A percentile compares a stretch with the other conserved stretches of the same genome.
Evolutionary conservation across 169 alveolate species (phyloP).

Genomic region (Besnoitia besnoiti): DNA sequence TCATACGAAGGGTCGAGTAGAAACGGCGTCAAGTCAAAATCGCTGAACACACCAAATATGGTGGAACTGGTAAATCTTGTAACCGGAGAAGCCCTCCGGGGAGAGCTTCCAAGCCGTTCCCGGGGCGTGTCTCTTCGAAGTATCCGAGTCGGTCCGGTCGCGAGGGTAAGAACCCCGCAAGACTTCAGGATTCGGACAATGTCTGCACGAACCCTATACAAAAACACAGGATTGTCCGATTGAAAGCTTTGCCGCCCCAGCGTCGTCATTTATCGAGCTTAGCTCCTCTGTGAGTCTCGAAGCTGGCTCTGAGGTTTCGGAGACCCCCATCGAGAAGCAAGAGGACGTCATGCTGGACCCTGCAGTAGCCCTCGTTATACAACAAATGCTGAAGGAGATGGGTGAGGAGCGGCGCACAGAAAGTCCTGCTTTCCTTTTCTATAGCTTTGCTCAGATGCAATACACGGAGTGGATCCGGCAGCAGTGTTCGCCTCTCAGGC

Average conservation of each 20-base stretch:
- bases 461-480: conserved; percentile 75
- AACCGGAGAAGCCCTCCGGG: neutral
- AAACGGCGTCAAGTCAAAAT: conserved; percentile 77
- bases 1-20: conserved; percentile 84
- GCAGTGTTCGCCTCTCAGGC: conserved; percentile 71
- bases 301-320: neutral
- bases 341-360: conserved; percentile 44
- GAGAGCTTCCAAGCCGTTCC: conserved; percentile 44
- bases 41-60: conserved; percentile 55
- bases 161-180: conserved; percentile 62
- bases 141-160: conserved; percentile 73
- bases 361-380: conserved; percentile 5
- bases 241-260: conserved; percentile 28
- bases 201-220: neutral
- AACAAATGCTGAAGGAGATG: conserved; percentile 36
- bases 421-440: neutral
- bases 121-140: conserved; percentile 66
- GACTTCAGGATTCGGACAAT: conserved; percentile 39
- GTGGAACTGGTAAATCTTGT: conserved; percentile 43
- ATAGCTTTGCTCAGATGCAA: conserved; percentile 66
- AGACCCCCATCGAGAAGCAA: conserved; percentile 58
- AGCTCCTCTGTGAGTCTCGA: neutral
- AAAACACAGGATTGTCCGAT: conserved; percentile 63
- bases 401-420: neutral
- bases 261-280: conserved; percentile 50